Evolutionary conservation across 495 filamentous ascomycete genomes (phyloP), one percentile per base, ranked within the genome.

Genomic region (Lasiosphaeria hispida): DNA sequence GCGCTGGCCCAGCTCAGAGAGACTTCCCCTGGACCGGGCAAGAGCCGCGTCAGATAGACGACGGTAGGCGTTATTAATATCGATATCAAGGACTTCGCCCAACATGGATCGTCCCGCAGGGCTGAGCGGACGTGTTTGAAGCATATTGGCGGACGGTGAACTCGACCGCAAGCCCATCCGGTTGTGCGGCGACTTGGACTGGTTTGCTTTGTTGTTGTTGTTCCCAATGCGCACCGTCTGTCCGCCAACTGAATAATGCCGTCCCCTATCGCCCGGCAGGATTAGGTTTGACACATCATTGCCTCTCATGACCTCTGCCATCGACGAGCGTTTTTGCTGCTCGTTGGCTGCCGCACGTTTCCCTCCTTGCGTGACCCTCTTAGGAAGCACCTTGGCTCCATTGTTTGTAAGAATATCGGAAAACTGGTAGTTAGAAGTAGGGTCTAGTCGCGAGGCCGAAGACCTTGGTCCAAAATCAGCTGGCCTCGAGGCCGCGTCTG

Each of bases 21-120:
- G 69, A 23, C 65, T 78, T 8, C 83, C 83, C 15, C 79, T 74
- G 5, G 80, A 82, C 18, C 77, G 77, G 0, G 79, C 72, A 50
- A 89, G 68, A 37, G 78, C 80, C 33, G 83, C 86, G 66, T 90
- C 86, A 0, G 87, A 89, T n/a, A 87, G 70, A 19, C 83, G 75
- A 37, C 81, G 77, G 65, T 86, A 84, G 10, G 83, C 80, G 57
- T 70, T 84, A 43, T 80, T 77, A 70, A 84, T 81, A 56, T 84
- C 82, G 37, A 87, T 64, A 3, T 77, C 63, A 48, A 80, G 77
- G 15, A 78, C 78, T 47, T 80, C 80, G 36, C 80, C 77, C 7
- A 84, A 62, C 40, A 76, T 63, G 38, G 69, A 71, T 51, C 75
- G 70, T 33, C 67, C 68, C 15, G 72, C 71, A 61, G 69, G 69